These are phyloP conservation scores for Rhizopogon sp. DNA, from an alignment of 768 basidiomycete species.

Conservation along the genomic window DNA sequence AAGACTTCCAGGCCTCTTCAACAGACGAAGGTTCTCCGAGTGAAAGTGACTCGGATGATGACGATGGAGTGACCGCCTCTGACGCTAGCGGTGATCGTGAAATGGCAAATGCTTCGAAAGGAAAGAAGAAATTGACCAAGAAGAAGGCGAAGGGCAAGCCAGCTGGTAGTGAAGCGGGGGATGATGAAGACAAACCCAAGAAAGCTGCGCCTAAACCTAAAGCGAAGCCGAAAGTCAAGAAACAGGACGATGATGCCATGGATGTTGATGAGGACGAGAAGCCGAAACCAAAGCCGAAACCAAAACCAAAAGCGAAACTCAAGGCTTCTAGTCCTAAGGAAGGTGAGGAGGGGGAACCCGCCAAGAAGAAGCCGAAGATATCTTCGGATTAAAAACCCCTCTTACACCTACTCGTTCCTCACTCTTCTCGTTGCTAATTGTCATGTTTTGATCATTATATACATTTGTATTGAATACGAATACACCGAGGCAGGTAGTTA, in stretches of 20 bases:
- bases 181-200: constrained; percentile 35
- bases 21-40: constrained; percentile 89
- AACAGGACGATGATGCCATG: constrained; percentile 42
- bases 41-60: constrained; percentile 57
- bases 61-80: constrained; percentile 72
- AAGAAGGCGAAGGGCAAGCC: constrained; percentile 40
- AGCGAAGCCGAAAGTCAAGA: constrained; percentile 37
- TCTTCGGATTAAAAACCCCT: constrained; percentile 8
- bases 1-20: constrained; percentile 85
- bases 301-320: constrained; percentile 38
- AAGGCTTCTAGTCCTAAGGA: constrained; percentile 30
- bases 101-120: constrained; percentile 36
- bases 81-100: constrained; percentile 80
- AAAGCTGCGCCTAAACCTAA: constrained; percentile 42
- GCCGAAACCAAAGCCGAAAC: constrained; percentile 33
- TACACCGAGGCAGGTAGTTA: background rate
- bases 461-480: background rate
- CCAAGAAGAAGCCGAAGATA: constrained; percentile 74
- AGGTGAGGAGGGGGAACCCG: constrained; percentile 45
- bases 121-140: constrained; percentile 31
- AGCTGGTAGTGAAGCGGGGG: constrained; percentile 24
- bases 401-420: background rate
- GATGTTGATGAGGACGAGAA: constrained; percentile 36
- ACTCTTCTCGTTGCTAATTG: background rate
- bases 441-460: background rate